Evolutionary conservation across 164 flowering plant genomes (phyloP), one percentile per base, ranked within the genome.

Genomic region (Brasenia schreberi): DNA sequence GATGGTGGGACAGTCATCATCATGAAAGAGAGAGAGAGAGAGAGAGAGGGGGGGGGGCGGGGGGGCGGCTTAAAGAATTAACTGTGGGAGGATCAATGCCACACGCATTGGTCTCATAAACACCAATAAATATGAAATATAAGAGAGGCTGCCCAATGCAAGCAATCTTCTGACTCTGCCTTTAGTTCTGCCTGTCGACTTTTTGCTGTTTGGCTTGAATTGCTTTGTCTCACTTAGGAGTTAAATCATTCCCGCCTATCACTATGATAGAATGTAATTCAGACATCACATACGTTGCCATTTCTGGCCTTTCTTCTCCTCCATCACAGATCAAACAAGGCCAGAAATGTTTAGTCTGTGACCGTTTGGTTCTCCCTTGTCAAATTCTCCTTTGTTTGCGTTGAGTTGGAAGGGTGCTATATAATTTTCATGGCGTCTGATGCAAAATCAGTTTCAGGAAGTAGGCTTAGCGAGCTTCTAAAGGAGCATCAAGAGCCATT

Each of bases 401-500:
- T 9, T 9, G 56, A 49, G 16, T 9, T 14, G 16, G 56, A 49
- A 49, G 56, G 39, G 56, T 49, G 56, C 16, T 49, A 9, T 14
- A 5, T 14, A 9, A 49, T 49, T 66, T 11, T 53, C 18, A 79
- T 79, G 80, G 78, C 70, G 39, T 70, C 77, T 68, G 33, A 42
- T 14, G n/a, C 71, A 0, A 72, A 71, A 42, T 68, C 75, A 66
- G 63, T 17, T 16, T 68, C 60, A 4, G 67, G 5, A 0, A 81
- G 75, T 68, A 67, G 71, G 66, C 84, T 87, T 1, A 70, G 70
- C 18, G 83, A 87, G 39, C 77, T 85, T 66, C 90, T 89, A 19
- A 70, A 79, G 33, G 87, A 84, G 63, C 71, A 85, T 61, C 96
- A 89, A 81, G 96, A 89, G 42, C 90, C 92, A 23, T 89, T 89